A percentile compares a stretch with the other conserved stretches of the same genome.
Evolutionary conservation across 129 eudicot genomes (phyloP).

Genomic region (Flaveria linearis): DNA sequence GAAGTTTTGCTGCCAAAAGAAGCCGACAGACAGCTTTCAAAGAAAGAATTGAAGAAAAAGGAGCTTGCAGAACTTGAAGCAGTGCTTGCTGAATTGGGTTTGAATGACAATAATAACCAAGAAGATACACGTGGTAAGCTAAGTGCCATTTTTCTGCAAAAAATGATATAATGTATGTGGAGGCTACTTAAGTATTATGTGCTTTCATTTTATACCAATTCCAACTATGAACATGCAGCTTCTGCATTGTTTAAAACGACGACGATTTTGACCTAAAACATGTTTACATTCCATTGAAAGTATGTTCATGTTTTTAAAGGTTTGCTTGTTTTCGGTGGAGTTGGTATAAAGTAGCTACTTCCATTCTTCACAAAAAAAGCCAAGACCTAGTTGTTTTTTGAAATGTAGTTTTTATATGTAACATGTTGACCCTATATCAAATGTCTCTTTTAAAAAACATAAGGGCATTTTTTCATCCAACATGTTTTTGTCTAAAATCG

Average conservation of each 20-base stretch:
- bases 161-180: neutral
- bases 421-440: neutral
- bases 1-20: conserved; percentile 71
- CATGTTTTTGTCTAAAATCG: neutral
- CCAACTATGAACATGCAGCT: too few relatives aligned
- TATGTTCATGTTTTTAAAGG: neutral
- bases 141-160: neutral
- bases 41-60: conserved; percentile 89
- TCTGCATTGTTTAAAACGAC: neutral
- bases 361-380: neutral
- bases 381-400: neutral
- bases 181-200: neutral
- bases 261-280: neutral
- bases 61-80: conserved; percentile 97
- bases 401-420: neutral
- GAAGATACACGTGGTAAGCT: conserved; percentile 50
- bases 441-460: neutral
- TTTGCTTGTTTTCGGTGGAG: neutral
- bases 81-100: conserved; percentile 79
- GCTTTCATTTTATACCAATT: too few relatives aligned
- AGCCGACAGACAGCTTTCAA: conserved; percentile 85
- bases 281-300: neutral
- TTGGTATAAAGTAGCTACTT: neutral
- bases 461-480: neutral
- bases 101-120: conserved; percentile 40